A percentile compares a stretch with the other conserved stretches of the same genome.
phyloP scores from a whole-genome alignment of 2,329 filamentous ascomycete genomes.

The Hypoxylon sp. region DNA sequence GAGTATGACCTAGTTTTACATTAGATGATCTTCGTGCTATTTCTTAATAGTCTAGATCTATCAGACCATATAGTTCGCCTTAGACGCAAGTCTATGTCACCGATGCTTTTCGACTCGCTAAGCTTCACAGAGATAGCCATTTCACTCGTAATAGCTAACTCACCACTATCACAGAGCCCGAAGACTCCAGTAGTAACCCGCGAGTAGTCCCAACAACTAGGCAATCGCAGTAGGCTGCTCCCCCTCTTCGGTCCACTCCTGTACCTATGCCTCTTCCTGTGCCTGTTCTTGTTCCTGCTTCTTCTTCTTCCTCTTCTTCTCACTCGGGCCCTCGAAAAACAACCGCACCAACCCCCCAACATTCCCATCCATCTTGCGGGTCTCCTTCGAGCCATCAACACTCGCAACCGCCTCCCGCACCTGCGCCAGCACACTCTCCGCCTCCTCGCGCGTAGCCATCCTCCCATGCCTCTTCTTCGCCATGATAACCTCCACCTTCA shows the following conservation, averaged over 20 bases:
- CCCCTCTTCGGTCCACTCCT: not conserved
- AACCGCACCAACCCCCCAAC: slow-evolving; percentile 55
- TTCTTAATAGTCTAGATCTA: not conserved
- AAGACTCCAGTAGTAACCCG: not conserved
- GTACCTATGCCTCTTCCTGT: not conserved
- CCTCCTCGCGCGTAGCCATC: slow-evolving; percentile 72
- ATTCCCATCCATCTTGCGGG: slow-evolving; percentile 57
- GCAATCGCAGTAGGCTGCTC: not conserved
- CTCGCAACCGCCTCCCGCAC: slow-evolving; percentile 55
- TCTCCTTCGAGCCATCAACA: slow-evolving; percentile 55
- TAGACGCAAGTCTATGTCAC: slow-evolving; percentile 4
- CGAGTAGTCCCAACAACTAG: not conserved
- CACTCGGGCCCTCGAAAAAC: slow-evolving; percentile 54
- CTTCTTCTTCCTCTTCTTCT: slow-evolving; percentile 35
- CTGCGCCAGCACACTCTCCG: slow-evolving; percentile 66
- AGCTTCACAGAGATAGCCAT: not conserved
- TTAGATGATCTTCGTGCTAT: not conserved
- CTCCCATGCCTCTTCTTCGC: slow-evolving; percentile 75
- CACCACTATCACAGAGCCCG: not conserved
- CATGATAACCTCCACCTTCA: slow-evolving; percentile 79
- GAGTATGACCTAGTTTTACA: not conserved
- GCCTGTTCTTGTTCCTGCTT: slow-evolving; percentile 14
- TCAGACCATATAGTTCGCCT: not conserved
- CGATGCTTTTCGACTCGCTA: not conserved
- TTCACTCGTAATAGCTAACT: too few species aligned